Conservation (phyloP, 148 eudicot genomes). For the Rhododendron ovatum region DNA sequence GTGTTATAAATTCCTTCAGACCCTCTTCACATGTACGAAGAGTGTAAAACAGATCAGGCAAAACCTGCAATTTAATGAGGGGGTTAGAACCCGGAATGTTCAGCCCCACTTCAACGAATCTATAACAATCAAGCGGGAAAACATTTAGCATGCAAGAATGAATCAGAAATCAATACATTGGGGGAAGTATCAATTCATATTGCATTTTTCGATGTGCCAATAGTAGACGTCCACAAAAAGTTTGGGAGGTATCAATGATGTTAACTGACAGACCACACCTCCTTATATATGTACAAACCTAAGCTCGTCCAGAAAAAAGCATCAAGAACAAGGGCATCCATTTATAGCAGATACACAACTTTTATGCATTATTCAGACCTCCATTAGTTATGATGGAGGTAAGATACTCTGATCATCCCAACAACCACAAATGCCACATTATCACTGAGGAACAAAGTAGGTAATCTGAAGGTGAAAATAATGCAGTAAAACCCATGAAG, state of each 20-base stretch:
- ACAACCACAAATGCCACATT: not conserved
- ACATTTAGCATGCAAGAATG: not conserved
- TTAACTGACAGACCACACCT: not conserved
- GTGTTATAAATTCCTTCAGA: conserved; percentile 83
- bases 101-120: not conserved
- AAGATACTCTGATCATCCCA: not conserved
- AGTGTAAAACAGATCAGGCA: conserved; percentile 88
- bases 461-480: not conserved
- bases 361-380: not conserved
- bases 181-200: not conserved
- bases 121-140: not conserved
- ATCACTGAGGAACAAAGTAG: not conserved
- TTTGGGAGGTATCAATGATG: not conserved
- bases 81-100: not conserved
- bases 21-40: conserved; percentile 86
- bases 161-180: not conserved
- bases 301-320: not conserved
- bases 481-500: not conserved
- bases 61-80: conserved; percentile 48
- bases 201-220: not conserved
- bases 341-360: not conserved
- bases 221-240: not conserved
- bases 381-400: not conserved
- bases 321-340: not conserved
- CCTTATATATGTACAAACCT: not conserved